A percentile compares a stretch with the other conserved stretches of the same genome.
Conservation (phyloP, 306 rosid genomes). For the Nissolia schottii region DNA sequence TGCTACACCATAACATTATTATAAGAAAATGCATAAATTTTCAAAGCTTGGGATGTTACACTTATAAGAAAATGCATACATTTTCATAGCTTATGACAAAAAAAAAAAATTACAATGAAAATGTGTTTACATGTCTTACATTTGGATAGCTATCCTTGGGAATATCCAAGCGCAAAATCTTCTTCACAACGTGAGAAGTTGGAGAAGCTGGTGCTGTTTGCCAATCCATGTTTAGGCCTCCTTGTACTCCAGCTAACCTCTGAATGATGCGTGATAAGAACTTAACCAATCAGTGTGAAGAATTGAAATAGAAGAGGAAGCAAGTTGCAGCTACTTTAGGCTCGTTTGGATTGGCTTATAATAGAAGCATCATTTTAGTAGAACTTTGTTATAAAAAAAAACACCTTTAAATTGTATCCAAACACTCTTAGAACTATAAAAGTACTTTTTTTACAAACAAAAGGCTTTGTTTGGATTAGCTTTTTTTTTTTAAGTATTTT, state of each 20-base stretch:
- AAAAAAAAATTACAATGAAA: not conserved
- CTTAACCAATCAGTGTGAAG: constrained; percentile 25
- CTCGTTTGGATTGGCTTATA: too few species aligned
- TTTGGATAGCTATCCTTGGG: constrained; percentile 46
- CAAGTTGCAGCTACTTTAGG: too few species aligned
- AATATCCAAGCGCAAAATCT: constrained; percentile 54
- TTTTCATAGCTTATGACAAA: not conserved
- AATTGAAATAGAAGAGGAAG: not conserved
- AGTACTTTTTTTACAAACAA: too few species aligned
- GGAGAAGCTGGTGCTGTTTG: constrained; percentile 35
- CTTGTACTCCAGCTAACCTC: constrained; percentile 41
- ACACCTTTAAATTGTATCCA: too few species aligned
- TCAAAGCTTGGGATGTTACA: not conserved
- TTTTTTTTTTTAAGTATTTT: too few species aligned
- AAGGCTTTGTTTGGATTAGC: too few species aligned
- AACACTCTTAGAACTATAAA: too few species aligned
- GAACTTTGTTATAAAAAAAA: too few species aligned
- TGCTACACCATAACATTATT: not conserved
- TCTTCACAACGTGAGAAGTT: constrained; percentile 41
- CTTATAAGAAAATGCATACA: not conserved
- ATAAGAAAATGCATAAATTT: not conserved
- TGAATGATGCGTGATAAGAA: constrained; percentile 25
- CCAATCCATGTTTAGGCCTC: constrained; percentile 45
- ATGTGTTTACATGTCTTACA: constrained; percentile 31
- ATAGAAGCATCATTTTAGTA: too few species aligned